phyloP scores from a whole-genome alignment of 768 basidiomycete genomes.

The Lactarius sanguifluus region DNA sequence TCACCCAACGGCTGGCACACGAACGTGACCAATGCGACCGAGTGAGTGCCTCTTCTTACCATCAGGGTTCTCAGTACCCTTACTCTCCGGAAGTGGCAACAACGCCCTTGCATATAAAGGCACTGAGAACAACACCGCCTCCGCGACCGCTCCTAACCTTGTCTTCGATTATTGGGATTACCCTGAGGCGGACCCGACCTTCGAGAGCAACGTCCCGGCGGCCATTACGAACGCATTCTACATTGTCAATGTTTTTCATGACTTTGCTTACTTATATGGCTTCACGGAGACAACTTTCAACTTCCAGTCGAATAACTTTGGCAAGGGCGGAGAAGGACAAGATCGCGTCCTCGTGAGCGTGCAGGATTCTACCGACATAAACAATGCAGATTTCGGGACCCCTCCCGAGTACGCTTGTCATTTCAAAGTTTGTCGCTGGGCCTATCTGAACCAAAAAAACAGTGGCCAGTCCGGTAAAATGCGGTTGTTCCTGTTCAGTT shows the following conservation, averaged over 20 bases:
- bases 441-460: neutral
- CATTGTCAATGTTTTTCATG: conserved; percentile 43
- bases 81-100: conserved; percentile 37
- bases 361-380: conserved; percentile 45
- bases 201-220: conserved; percentile 50
- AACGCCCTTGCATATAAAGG: conserved; percentile 40
- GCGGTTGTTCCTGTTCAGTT: conserved; percentile 43
- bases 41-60: conserved; percentile 16
- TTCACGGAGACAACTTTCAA: conserved; percentile 61
- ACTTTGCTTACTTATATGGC: conserved; percentile 46
- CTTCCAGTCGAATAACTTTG: conserved; percentile 57
- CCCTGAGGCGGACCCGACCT: conserved; percentile 41
- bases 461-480: conserved; percentile 43
- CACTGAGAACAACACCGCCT: conserved; percentile 35
- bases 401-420: conserved; percentile 42
- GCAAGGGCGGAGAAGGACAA: conserved; percentile 33
- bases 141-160: conserved; percentile 35
- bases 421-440: neutral
- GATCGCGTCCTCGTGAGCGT: conserved; percentile 55
- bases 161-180: conserved; percentile 42
- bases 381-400: conserved; percentile 48
- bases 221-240: conserved; percentile 60
- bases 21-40: conserved; percentile 38
- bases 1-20: conserved; percentile 65
- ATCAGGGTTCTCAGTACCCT: neutral